Evolutionary conservation across 2,329 filamentous ascomycete species (phyloP), one percentile per base, ranked within the genome.

Genomic region (Trichoderma polysporum): DNA sequence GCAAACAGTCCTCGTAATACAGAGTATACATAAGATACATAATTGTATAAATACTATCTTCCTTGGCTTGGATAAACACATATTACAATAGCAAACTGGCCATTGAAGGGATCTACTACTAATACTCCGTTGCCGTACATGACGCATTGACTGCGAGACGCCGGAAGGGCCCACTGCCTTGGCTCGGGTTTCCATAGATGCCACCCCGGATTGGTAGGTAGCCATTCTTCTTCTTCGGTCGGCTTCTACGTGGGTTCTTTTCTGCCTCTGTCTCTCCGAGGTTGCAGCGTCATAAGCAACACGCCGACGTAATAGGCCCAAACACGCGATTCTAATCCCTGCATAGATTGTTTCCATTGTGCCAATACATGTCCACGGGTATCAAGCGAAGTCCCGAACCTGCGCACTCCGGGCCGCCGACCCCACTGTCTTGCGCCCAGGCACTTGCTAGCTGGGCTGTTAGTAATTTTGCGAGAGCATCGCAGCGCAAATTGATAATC

Each of bases 401-500:
- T 63, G 59, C 59, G 59, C 33, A 52, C 25, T 63, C 59, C 59
- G 59, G 50, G 49, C n/a, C 17, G 35, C 58, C 58, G 61, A 54
- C 61, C 61, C 61, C 61, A 64, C 61, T 6, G 58, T 25, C 4
- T 31, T 53, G 22, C 33, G 54, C 22, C 25, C 22, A 50, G 10
- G 47, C n/a, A 9, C n/a, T 9, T 49, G 27, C 52, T 63, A 63
- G 60, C 60, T 31, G 9, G 27, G 6, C 22, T 27, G 56, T 66
- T 66, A 66, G 64, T 66, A 29, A 66, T 66, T 66, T 22, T 27
- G 49, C 37, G 29, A 33, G 29, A 58, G 37, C 50, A 33, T 61
- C 49, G 31, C 63, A 19, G 27, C 49, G 57, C 47, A 60, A 59
- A 66, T 66, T 66, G 64, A 61, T 66, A 66, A 66, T 66, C 64